Evolutionary conservation across 2,329 filamentous ascomycete species (phyloP), one percentile per base, ranked within the genome.

Genomic region (Ophiocordyceps camponoti-rufipedis): DNA sequence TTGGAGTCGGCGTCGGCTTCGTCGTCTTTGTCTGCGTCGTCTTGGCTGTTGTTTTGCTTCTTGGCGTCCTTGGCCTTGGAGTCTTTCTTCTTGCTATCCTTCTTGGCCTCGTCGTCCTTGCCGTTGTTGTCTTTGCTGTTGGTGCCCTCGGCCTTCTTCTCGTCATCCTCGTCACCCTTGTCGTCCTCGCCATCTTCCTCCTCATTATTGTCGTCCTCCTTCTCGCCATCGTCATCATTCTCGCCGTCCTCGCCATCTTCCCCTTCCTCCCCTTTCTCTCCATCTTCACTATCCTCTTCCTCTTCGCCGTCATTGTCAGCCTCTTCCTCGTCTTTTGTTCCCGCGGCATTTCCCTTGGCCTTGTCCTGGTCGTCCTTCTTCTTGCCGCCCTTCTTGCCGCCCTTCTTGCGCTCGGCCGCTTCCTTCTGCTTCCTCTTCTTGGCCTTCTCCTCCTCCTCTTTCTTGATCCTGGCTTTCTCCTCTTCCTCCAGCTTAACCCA

Each of bases 401-500:
- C 52, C 12, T 48, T 50, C 14, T 55, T 56, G 44, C 35, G 35
- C 62, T 52, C 23, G 53, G 53, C 48, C 59, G 54, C 48, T 62
- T 19, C 55, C 46, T 59, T 53, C 32, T 61, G 47, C 43, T 63
- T 56, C 38, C 62, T 55, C 41, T 66, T 60, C 44, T 59, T 56
- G 41, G 62, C 54, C 44, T 62, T 56, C 49, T 62, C 61, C 46
- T 63, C 56, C 56, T 65, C 62, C 48, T 62, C 56, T 52, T 60
- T 63, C 49, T 55, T 61, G 0, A 58, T 47, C 28, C 56, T 60
- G 41, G 59, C 51, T 49, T 52, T 64, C 49, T 70, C 68, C 45
- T 66, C 56, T 4, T 58, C 51, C 49, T 71, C 68, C 9, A 68
- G 49, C 55, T 65, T 64, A 7, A 53, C 57, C 70, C 70, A 74